A percentile compares a stretch with the other conserved stretches of the same genome.
phyloP scores from a whole-genome alignment of 352 stramenopile genomes.

The Pythium utonaiense region DNA sequence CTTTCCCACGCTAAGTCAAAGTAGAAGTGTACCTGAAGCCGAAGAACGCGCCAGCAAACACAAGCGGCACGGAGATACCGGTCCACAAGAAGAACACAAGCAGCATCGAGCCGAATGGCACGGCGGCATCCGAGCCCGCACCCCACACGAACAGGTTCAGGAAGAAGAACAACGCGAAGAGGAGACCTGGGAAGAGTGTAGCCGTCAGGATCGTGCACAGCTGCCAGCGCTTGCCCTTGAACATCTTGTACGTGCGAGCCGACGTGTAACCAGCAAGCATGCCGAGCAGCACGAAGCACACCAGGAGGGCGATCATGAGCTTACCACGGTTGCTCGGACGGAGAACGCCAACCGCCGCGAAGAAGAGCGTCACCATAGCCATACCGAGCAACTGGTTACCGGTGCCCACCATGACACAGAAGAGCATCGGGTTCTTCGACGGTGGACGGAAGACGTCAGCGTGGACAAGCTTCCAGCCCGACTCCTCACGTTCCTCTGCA shows the following conservation, averaged over 20 bases:
- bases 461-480: slow-evolving; percentile 99
- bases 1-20: slow-evolving; percentile 5
- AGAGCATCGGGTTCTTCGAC: slow-evolving; percentile 93
- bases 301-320: slow-evolving; percentile 96
- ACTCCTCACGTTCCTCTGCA: slow-evolving; percentile 97
- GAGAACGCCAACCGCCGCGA: slow-evolving; percentile 95
- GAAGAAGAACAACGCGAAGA: slow-evolving; percentile 96
- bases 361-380: slow-evolving; percentile 95
- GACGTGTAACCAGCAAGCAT: slow-evolving; percentile 95
- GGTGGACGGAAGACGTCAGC: slow-evolving; percentile 99
- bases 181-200: slow-evolving; percentile 95
- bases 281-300: slow-evolving; percentile 97
- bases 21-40: slow-evolving; percentile 90
- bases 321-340: slow-evolving; percentile 96
- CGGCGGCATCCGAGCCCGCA: slow-evolving; percentile 89
- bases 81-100: slow-evolving; percentile 99
- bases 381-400: slow-evolving; percentile 97
- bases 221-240: slow-evolving; percentile 99
- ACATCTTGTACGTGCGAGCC: slow-evolving; percentile 98
- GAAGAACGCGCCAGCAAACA: slow-evolving; percentile 98
- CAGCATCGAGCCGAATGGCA: slow-evolving; percentile 97
- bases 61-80: slow-evolving; percentile 96
- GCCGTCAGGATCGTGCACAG: slow-evolving; percentile 94
- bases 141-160: slow-evolving; percentile 96
- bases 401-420: slow-evolving; percentile 96